These are phyloP conservation scores for Apiospora hydei DNA, from an alignment of 2,329 filamentous ascomycete species.

Conservation along the genomic window DNA sequence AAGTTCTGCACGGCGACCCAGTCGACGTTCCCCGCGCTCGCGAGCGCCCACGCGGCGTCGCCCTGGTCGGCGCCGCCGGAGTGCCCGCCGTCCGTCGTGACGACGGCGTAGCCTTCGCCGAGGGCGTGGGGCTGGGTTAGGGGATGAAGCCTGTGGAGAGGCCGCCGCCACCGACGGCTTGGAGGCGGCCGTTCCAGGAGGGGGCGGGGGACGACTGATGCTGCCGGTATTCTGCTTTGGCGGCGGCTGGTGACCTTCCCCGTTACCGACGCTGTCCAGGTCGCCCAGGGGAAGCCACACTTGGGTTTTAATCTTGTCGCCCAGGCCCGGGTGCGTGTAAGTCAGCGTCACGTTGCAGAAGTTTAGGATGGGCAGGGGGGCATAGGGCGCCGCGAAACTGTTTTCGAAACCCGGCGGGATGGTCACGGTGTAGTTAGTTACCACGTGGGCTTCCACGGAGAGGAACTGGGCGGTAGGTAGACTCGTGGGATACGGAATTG, in stretches of 20 bases:
- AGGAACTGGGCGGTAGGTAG: constrained; percentile 6
- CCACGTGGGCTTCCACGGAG: background rate
- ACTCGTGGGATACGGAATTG: background rate
- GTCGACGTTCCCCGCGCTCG: constrained; percentile 24
- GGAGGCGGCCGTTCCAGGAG: constrained; percentile 25
- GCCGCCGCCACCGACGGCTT: constrained; percentile 23
- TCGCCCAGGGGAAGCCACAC: constrained; percentile 20
- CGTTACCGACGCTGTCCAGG: background rate
- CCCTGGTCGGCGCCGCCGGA: background rate
- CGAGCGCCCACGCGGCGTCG: constrained; percentile 8
- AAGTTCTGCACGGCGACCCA: constrained; percentile 25
- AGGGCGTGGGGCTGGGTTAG: background rate
- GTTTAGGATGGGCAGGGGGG: background rate
- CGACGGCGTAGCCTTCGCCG: constrained; percentile 23
- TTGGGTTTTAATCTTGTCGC: constrained; percentile 12
- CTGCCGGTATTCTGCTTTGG: background rate
- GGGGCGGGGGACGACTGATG: background rate
- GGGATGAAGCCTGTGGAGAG: background rate
- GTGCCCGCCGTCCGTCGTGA: constrained; percentile 23
- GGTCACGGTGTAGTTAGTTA: constrained; percentile 10
- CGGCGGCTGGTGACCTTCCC: no score
- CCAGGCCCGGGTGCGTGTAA: constrained; percentile 25
- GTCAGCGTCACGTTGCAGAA: constrained; percentile 26
- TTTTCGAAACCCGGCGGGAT: background rate
- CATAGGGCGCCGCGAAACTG: background rate